Percentiles rank a stretch among this genome's conserved stretches.
Conservation (phyloP, 2,329 filamentous ascomycete species). For the Lasiodiplodia gonubiensis region DNA sequence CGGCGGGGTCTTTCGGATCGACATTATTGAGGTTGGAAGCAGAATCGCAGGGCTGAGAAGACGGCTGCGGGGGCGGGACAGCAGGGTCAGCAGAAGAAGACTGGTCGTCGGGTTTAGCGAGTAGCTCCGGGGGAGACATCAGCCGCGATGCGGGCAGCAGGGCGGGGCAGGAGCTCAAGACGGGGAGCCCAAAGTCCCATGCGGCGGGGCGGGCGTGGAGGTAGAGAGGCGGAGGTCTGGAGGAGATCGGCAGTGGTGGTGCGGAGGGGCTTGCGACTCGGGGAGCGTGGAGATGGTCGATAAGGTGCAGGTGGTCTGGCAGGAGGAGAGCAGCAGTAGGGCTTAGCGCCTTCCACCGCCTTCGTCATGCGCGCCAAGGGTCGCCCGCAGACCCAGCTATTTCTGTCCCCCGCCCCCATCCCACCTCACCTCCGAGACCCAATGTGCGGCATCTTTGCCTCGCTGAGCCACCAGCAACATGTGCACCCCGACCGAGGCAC, state of each 20-base stretch:
- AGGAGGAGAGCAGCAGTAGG: slow-evolving; percentile 15
- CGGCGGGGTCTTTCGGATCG: not conserved
- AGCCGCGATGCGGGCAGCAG: slow-evolving; percentile 21
- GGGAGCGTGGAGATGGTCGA: not conserved
- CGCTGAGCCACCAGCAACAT: slow-evolving; percentile 44
- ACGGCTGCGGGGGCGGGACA: slow-evolving; percentile 15
- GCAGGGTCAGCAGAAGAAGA: slow-evolving; percentile 11
- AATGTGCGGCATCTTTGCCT: slow-evolving; percentile 60
- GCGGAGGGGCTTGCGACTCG: not conserved
- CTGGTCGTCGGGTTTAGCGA: slow-evolving; percentile 25
- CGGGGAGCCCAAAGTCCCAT: slow-evolving; percentile 8
- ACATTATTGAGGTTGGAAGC: not conserved
- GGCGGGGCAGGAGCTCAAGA: slow-evolving; percentile 15
- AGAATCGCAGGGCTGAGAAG: not conserved
- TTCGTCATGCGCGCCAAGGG: slow-evolving; percentile 24
- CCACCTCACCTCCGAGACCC: slow-evolving; percentile 10
- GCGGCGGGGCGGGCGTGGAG: not conserved
- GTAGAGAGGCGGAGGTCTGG: not conserved
- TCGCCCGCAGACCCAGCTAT: not conserved
- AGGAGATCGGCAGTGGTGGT: not conserved
- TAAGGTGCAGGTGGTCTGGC: slow-evolving; percentile 21
- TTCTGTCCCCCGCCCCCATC: not conserved
- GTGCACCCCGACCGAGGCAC: slow-evolving; percentile 37
- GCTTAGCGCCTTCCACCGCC: slow-evolving; percentile 21
- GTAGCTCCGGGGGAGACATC: slow-evolving; percentile 27